phyloP scores from a whole-genome alignment of 2,329 filamentous ascomycete genomes.

The Helminthosporium solani region DNA sequence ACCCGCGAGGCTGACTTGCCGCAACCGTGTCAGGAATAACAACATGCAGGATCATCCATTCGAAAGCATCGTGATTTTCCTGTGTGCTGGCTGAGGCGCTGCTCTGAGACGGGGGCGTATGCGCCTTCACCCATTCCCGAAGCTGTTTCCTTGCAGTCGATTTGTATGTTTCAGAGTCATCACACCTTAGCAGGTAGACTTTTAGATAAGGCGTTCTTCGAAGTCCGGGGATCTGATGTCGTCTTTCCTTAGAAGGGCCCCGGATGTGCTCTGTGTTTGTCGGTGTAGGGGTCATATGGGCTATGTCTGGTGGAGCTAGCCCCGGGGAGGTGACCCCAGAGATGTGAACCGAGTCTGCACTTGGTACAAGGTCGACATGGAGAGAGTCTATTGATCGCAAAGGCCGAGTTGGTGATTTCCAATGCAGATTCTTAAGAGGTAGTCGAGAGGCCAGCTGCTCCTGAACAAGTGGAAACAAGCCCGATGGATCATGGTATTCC shows the following conservation, averaged over 20 bases:
- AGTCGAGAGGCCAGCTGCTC: conserved; percentile 75
- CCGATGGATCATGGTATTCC: conserved; percentile 93
- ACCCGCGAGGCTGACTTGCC: conserved; percentile 71
- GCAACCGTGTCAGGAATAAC: conserved; percentile 83
- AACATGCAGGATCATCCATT: conserved; percentile 93
- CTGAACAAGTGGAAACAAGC: conserved; percentile 79
- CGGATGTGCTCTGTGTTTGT: conserved; percentile 30
- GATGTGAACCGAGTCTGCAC: conserved; percentile 51
- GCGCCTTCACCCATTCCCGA: conserved; percentile 85
- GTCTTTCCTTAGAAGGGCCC: conserved; percentile 55
- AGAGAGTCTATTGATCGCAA: conserved; percentile 91
- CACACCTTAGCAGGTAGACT: conserved; percentile 83
- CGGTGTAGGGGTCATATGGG: conserved; percentile 19
- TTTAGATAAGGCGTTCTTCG: conserved; percentile 93
- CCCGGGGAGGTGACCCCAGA: conserved; percentile 32
- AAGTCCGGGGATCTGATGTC: conserved; percentile 93
- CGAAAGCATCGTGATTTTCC: conserved; percentile 94
- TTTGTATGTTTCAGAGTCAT: conserved; percentile 95
- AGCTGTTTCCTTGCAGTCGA: conserved; percentile 72
- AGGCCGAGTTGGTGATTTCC: conserved; percentile 91
- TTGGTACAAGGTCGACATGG: conserved; percentile 80
- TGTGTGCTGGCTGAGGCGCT: conserved; percentile 63
- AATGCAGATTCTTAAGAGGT: conserved; percentile 88
- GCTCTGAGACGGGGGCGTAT: conserved; percentile 58
- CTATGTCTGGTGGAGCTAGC: conserved; percentile 19